These are phyloP conservation scores for Fraxinus xanthoxyloides DNA, from an alignment of 305 asterid species.

Conservation along the genomic window DNA sequence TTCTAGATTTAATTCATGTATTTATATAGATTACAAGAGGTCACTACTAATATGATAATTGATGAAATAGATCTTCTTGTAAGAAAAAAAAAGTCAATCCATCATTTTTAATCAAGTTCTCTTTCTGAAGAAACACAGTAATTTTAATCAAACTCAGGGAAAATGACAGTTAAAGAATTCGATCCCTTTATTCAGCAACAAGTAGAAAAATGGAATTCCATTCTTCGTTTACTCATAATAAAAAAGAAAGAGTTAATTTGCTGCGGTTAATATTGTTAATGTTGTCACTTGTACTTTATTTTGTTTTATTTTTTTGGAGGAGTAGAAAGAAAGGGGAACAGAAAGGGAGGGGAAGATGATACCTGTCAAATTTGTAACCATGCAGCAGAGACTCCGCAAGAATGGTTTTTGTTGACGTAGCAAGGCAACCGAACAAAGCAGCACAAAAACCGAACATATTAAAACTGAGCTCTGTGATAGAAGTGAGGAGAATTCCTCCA, in stretches of 20 bases:
- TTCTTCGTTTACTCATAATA: neutral
- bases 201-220: neutral
- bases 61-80: neutral
- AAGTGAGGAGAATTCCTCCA: slow-evolving; percentile 91
- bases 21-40: neutral
- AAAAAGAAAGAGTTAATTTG: neutral
- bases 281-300: neutral
- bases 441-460: slow-evolving; percentile 83
- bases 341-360: neutral
- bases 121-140: neutral
- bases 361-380: slow-evolving; percentile 94
- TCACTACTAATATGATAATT: neutral
- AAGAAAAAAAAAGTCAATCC: neutral
- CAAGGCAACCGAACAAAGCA: slow-evolving; percentile 87
- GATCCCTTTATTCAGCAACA: neutral
- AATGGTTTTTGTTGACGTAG: slow-evolving; percentile 89
- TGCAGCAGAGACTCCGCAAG: slow-evolving; percentile 90
- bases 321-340: neutral
- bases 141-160: neutral
- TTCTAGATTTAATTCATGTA: neutral
- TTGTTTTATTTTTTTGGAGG: neutral
- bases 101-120: neutral
- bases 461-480: slow-evolving; percentile 85
- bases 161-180: neutral
- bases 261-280: neutral